Base-by-base conservation (phyloP, 352 stramenopile genomes). In the Globisporangium camurandrum region DNA sequence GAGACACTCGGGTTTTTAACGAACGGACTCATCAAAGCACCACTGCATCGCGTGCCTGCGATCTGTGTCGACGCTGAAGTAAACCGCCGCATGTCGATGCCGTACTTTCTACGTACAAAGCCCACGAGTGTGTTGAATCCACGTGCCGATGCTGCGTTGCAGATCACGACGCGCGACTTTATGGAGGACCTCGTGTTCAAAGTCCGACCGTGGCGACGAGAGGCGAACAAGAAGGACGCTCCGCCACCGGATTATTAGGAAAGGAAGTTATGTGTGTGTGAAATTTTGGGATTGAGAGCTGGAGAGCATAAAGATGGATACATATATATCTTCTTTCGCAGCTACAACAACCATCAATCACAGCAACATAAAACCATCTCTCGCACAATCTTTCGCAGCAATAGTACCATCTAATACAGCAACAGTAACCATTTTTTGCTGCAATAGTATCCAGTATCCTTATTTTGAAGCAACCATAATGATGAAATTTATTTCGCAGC, bases 151-250 rank as follows among this genome's bases (percentile, higher is more conserved):
- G 26, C 37, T 1, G 49, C 34, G 0, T 52, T 65, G 33, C 72
- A 79, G 44, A 62, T 89, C 41, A 87, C 73, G 20, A 85, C 69
- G 31, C 70, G 82, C 19, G 77, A 93, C 48, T 91, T 93, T 38
- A 93, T 93, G 79, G 79, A 91, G 54, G 69, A 93, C 20, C 59
- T 80, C 17, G 51, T 91, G 14, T 91, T 91, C 60, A 82, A 82
- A 46, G 84, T 85, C 49, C 75, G 82, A 11, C 82, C 78, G 30
- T 93, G 82, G 82, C 70, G 78, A 6, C 69, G 67, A 14, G 57
- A 71, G 26, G 66, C 82, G 7, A 50, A 61, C 30, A 71, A 69
- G 44, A 72, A 59, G 6, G 54, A 69, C 24, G 45, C 62, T 9
- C 64, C 61, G 9, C 70, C 61, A 4, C 70, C 65, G 2, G 74